A percentile compares a stretch with the other conserved stretches of the same genome.
Evolutionary conservation across 805 yeast species (phyloP).

Genomic region (Metschnikowia kunwiensis): DNA sequence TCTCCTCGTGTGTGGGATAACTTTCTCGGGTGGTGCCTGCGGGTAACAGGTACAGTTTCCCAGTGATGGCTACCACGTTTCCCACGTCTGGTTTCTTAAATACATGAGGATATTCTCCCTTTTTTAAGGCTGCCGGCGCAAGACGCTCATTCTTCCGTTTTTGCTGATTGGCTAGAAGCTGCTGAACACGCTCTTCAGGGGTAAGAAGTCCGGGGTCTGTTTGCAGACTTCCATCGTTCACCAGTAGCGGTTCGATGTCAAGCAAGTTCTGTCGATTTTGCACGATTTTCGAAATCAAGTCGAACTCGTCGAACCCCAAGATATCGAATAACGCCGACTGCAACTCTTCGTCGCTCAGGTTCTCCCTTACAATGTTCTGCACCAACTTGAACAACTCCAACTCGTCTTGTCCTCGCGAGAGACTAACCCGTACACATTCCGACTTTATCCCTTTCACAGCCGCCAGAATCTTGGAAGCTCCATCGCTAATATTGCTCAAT

Average conservation of each 20-base stretch:
- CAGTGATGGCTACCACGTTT: slow-evolving; percentile 66
- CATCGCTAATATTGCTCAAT: slow-evolving; percentile 14
- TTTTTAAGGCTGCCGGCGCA: slow-evolving; percentile 38
- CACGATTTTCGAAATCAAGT: slow-evolving; percentile 63
- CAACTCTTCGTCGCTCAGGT: slow-evolving; percentile 51
- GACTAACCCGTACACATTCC: slow-evolving; percentile 34
- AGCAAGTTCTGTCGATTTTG: slow-evolving; percentile 34
- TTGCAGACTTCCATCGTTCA: slow-evolving; percentile 11
- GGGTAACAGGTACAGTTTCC: slow-evolving; percentile 78
- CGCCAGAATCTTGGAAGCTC: background rate
- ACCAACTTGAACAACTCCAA: slow-evolving; percentile 30
- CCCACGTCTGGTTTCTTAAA: slow-evolving; percentile 62
- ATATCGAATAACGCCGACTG: slow-evolving; percentile 76
- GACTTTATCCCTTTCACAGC: slow-evolving; percentile 23
- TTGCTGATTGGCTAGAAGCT: slow-evolving; percentile 49
- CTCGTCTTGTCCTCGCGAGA: slow-evolving; percentile 31
- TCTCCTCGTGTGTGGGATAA: slow-evolving; percentile 69
- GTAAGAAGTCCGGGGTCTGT: slow-evolving; percentile 37
- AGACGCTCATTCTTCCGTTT: slow-evolving; percentile 48
- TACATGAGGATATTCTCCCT: slow-evolving; percentile 78
- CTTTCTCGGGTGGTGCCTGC: slow-evolving; percentile 69
- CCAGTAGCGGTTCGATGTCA: slow-evolving; percentile 13
- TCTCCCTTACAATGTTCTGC: slow-evolving; percentile 30
- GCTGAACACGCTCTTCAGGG: slow-evolving; percentile 52
- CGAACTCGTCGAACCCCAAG: slow-evolving; percentile 83